Base-by-base conservation (phyloP, 768 basidiomycete genomes). In the Rhodotorula diobovata region DNA sequence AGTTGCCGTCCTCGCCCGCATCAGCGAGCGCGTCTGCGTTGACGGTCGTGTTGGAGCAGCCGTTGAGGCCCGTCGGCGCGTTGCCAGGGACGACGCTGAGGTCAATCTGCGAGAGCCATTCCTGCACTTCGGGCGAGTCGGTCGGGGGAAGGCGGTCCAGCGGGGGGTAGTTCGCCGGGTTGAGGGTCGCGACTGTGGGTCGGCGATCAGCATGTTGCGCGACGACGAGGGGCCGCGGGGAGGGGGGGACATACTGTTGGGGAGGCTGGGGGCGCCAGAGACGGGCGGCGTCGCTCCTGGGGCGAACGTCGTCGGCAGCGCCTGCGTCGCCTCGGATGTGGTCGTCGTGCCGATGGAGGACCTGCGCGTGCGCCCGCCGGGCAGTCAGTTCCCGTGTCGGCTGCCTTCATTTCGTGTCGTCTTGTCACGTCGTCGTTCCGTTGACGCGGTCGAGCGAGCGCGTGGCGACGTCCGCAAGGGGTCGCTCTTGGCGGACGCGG, bases 41-140 rank as follows among this genome's bases (percentile, higher is more conserved):
- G 14, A 43, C 12, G 14, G 87, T 83, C 75, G 90, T 85, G 60
- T 83, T 83, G 21, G 75, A 81, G 79, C 91, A 93, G 3, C 87
- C 85, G n/a, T 89, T 89, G 69, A 90, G 86, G 6, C 76, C 77
- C 0, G 89, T 92, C 10, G 86, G 85, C 15, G 79, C n/a, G 34
- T 89, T 75, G 69, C 86, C 76, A 2, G 92, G 92, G 68, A 93
- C 89, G 70, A 87, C 63, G 67, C 62, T 39, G 32, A 70, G 88
- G 35, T 90, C 83, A 35, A 93, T 83, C 77, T 91, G 89, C 76
- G 85, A 83, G 85, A 91, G 81, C 91, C 91, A 93, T 70, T 82
- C 77, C 46, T 83, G 71, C n/a, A 93, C 89, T 68, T 90, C 85
- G 4, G 82, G 76, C 15, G 87, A 86, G 79, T 84, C 87, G 85